Evolutionary conservation across 192 early-diverging fungal species (phyloP), one percentile per base, ranked within the genome.

Genomic region (Coemansia sp.): DNA sequence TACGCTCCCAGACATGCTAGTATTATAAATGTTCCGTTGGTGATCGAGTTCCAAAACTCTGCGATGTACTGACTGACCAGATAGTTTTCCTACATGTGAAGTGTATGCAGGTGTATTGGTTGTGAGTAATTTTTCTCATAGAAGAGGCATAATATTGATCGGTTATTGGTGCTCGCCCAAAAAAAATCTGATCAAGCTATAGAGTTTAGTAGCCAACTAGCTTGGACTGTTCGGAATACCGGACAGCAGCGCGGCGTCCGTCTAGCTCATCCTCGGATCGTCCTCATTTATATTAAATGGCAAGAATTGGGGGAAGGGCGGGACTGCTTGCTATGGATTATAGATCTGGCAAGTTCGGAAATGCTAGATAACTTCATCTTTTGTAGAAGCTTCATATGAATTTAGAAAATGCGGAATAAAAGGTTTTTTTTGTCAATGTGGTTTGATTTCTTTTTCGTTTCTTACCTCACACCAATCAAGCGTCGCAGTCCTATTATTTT

Each of bases 381-480:
- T n/a, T n/a, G n/a, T n/a, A n/a, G n/a, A n/a, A 45, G 8, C 16
- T 45, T 25, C 16, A 51, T 51, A 4, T 54, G 29, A 7, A 54
- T 22, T 22, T 29, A 20, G 51, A 22, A 30, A 54, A 22, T 54
- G 51, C 51, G 29, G 51, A 54, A 54, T 54, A 7, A 22, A 14
- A 5, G 5, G 20, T 54, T 54, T 17, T 30, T 25, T 12, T 12
- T 22, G 16, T 25, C n/a, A n/a, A n/a, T n/a, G n/a, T n/a, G n/a
- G n/a, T n/a, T n/a, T 7, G 36, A 45, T 45, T 45, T 45, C 16
- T 45, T 36, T 16, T 52, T 10, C 10, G 38, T n/a, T n/a, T n/a
- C 76, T 76, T 84, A 87, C 88, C 81, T 91, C 89, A 72, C 89
- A 91, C 89, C 89, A 91, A 65, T 91, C 89, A 54, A 88, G 72